Evolutionary conservation across 2,329 filamentous ascomycete genomes (phyloP).

Genomic region (Nemania serpens): DNA sequence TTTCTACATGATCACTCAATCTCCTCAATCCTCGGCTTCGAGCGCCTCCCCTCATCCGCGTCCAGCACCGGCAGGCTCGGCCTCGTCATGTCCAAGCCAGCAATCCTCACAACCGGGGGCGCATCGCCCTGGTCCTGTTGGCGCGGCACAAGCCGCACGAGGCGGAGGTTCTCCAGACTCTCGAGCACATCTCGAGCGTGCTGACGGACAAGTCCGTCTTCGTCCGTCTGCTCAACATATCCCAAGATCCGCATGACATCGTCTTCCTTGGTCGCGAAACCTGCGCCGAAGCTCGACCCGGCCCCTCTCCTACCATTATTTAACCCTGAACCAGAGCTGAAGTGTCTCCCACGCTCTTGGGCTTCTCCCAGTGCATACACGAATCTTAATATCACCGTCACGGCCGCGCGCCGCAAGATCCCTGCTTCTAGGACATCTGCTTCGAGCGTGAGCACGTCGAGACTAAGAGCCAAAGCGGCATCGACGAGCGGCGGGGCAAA

Average conservation of each 20-base stretch:
- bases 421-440: slow-evolving; percentile 60
- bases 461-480: slow-evolving; percentile 63
- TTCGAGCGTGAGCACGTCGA: slow-evolving; percentile 68
- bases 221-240: slow-evolving; percentile 69
- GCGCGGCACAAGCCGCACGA: slow-evolving; percentile 54
- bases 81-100: slow-evolving; percentile 44
- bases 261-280: slow-evolving; percentile 52
- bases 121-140: slow-evolving; percentile 29
- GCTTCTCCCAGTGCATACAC: slow-evolving; percentile 63
- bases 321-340: neutral
- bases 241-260: slow-evolving; percentile 66
- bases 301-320: slow-evolving; percentile 44
- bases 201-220: slow-evolving; percentile 68
- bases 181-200: slow-evolving; percentile 71
- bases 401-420: slow-evolving; percentile 69
- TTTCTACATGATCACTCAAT: slow-evolving; percentile 33
- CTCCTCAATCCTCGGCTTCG: slow-evolving; percentile 41
- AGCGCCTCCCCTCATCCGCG: slow-evolving; percentile 15
- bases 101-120: slow-evolving; percentile 42
- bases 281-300: slow-evolving; percentile 60
- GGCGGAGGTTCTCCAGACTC: slow-evolving; percentile 65
- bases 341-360: slow-evolving; percentile 36
- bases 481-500: slow-evolving; percentile 58
- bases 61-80: slow-evolving; percentile 32
- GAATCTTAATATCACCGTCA: slow-evolving; percentile 65